A percentile compares a stretch with the other conserved stretches of the same genome.
Conservation (phyloP, 2,329 filamentous ascomycete genomes). For the Madurella mycetomatis region DNA sequence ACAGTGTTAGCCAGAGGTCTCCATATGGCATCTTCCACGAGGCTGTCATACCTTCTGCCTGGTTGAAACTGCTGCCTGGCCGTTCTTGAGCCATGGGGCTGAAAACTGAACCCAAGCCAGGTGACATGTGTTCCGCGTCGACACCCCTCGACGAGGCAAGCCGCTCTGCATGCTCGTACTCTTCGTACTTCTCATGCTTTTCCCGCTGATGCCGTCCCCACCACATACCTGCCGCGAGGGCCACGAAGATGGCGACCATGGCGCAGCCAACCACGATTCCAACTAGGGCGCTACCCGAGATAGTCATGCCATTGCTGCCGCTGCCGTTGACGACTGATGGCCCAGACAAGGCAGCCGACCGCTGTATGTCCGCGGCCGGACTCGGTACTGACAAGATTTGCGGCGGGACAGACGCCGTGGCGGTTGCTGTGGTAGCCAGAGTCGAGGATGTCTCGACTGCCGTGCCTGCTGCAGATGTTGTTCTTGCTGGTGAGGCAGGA, state of each 20-base stretch:
- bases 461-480: not conserved
- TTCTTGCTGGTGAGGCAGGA: slow-evolving; percentile 10
- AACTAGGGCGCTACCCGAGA: slow-evolving; percentile 18
- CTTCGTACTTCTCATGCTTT: slow-evolving; percentile 14
- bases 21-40: not conserved
- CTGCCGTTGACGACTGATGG: not conserved
- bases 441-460: not conserved
- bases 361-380: not conserved
- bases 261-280: slow-evolving; percentile 20
- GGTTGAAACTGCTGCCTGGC: slow-evolving; percentile 14
- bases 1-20: not conserved
- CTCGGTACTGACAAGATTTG: not conserved
- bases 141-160: not conserved
- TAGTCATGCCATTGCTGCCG: slow-evolving; percentile 12
- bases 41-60: slow-evolving; percentile 12
- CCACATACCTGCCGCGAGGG: slow-evolving; percentile 15
- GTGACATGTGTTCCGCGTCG: slow-evolving; percentile 9
- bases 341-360: slow-evolving; percentile 7
- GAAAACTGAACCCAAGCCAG: slow-evolving; percentile 15
- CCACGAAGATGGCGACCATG: slow-evolving; percentile 13
- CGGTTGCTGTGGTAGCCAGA: not conserved
- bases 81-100: slow-evolving; percentile 12
- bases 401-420: not conserved
- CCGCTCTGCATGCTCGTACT: slow-evolving; percentile 5
- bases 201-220: slow-evolving; percentile 13